Conservation (phyloP, 495 filamentous ascomycete genomes). For the Xylaria nigripes region DNA sequence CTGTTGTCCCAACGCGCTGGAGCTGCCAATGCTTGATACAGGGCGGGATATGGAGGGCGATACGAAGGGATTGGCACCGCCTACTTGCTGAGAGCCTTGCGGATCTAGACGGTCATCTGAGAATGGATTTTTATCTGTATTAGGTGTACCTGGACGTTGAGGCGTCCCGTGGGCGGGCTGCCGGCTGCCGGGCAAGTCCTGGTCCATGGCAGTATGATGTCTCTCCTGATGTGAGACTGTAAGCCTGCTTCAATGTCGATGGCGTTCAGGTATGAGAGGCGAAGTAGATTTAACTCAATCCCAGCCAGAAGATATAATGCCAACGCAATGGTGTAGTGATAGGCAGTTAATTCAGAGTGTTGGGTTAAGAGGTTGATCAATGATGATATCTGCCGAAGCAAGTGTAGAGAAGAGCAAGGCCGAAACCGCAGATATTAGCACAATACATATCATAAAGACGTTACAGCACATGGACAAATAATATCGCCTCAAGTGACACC, state of each 20-base stretch:
- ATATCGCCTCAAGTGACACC: background rate
- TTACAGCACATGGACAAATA: background rate
- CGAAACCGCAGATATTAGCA: background rate
- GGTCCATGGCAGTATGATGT: constrained; percentile 15
- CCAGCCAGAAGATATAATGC: background rate
- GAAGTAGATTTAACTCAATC: background rate
- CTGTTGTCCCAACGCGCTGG: constrained; percentile 33
- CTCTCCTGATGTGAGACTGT: background rate
- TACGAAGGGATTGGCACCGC: constrained; percentile 45
- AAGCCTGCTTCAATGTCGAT: background rate
- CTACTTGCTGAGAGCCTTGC: constrained; percentile 25
- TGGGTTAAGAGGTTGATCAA: background rate
- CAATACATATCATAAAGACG: background rate
- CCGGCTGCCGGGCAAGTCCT: constrained; percentile 7
- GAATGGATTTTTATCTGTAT: constrained; percentile 30
- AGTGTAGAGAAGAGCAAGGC: background rate
- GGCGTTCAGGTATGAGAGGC: background rate
- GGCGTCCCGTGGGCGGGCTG: constrained; percentile 25
- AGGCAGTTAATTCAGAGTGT: background rate
- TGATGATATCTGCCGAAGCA: background rate
- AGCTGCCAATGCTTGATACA: constrained; percentile 43
- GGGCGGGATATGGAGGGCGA: constrained; percentile 50
- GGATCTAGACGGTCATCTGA: constrained; percentile 28
- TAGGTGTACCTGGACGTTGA: constrained; percentile 32
- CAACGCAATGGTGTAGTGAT: no score